These are phyloP conservation scores for Chytridiales sp. DNA, from an alignment of 371 early-diverging fungal genomes.

Conservation along the genomic window DNA sequence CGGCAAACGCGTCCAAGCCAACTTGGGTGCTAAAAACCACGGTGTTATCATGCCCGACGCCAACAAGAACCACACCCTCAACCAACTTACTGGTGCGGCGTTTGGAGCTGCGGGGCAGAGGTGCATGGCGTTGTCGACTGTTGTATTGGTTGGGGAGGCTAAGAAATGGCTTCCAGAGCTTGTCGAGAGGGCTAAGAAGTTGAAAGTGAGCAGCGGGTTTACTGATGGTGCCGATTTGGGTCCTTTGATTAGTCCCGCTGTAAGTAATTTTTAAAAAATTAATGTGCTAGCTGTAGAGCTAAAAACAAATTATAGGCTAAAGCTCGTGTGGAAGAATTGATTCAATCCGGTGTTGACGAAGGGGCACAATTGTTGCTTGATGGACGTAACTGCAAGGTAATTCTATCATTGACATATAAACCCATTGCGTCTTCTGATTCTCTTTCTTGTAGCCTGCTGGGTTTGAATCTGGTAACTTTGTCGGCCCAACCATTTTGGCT, in stretches of 20 bases:
- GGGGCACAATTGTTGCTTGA: constrained; percentile 90
- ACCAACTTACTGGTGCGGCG: constrained; percentile 90
- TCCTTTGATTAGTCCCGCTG: constrained; percentile 76
- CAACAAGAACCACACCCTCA: constrained; percentile 82
- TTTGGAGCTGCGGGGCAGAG: constrained; percentile 98
- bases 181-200: constrained; percentile 78
- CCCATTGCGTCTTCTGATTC: background rate
- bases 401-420: too few species aligned
- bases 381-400: constrained; percentile 74
- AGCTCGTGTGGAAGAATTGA: constrained; percentile 73
- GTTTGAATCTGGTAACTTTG: constrained; percentile 87
- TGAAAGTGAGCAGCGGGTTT: constrained; percentile 87
- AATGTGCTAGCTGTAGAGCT: background rate
- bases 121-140: constrained; percentile 82
- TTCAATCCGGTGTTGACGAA: constrained; percentile 80
- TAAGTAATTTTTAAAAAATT: constrained; percentile 1
- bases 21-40: constrained; percentile 97
- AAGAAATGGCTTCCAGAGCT: constrained; percentile 86
- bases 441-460: constrained; percentile 20
- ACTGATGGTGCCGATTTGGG: constrained; percentile 87
- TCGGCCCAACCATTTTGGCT: constrained; percentile 86
- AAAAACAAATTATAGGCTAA: constrained; percentile 57
- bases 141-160: constrained; percentile 87
- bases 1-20: constrained; percentile 96
- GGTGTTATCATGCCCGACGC: constrained; percentile 94